These are phyloP conservation scores for Alternaria solani DNA, from an alignment of 2,329 filamentous ascomycete genomes.

Conservation along the genomic window DNA sequence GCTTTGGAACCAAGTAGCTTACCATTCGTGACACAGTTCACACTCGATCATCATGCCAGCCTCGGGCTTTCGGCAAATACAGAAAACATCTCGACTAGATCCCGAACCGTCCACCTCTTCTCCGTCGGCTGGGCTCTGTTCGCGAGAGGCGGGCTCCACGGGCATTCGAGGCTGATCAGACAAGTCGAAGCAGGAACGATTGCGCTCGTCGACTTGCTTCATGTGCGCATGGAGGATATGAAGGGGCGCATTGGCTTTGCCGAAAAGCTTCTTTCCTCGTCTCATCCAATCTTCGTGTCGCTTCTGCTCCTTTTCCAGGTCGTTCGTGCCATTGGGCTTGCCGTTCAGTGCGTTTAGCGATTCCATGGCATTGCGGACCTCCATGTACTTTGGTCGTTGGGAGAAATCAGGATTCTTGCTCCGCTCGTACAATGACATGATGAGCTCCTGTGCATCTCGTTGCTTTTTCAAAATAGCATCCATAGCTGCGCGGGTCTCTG, in stretches of 20 bases:
- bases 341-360: conserved; percentile 88
- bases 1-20: conserved; percentile 48
- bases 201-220: conserved; percentile 89
- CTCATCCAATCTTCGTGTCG: conserved; percentile 99
- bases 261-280: conserved; percentile 95
- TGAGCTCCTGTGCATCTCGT: conserved; percentile 89
- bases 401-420: conserved; percentile 78
- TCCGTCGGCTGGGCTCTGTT: conserved; percentile 69
- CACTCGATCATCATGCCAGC: conserved; percentile 99
- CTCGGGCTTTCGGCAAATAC: conserved; percentile 91
- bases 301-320: conserved; percentile 93
- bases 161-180: conserved; percentile 87
- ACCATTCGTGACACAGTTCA: conserved; percentile 98
- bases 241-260: conserved; percentile 94
- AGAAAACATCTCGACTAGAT: conserved; percentile 82
- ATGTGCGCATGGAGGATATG: conserved; percentile 96
- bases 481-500: conserved; percentile 80
- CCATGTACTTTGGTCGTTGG: conserved; percentile 83
- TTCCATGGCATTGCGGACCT: conserved; percentile 90
- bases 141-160: conserved; percentile 89
- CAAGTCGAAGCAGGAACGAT: conserved; percentile 89
- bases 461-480: conserved; percentile 96
- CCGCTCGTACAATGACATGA: conserved; percentile 80
- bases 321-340: conserved; percentile 87
- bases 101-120: conserved; percentile 56